phyloP scores from a whole-genome alignment of 768 basidiomycete genomes.

The Pulveroboletus sp. region DNA sequence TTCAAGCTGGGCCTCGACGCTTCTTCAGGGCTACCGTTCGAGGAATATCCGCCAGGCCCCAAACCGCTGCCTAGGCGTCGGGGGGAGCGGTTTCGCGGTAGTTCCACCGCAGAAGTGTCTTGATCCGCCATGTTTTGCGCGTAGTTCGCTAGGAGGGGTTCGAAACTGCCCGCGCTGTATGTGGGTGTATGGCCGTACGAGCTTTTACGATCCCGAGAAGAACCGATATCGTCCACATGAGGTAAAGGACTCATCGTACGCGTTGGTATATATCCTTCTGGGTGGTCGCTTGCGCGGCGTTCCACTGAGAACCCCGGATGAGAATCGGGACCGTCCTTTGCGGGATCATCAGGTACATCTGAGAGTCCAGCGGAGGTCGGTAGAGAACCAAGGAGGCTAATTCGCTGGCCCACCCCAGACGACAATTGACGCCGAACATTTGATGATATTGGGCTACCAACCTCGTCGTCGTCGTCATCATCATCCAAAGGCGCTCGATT shows the following conservation, averaged over 20 bases:
- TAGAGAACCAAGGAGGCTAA: constrained; percentile 21
- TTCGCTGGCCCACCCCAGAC: constrained; percentile 41
- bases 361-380: constrained; percentile 36
- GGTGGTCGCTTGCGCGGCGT: constrained; percentile 11
- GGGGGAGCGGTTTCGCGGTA: constrained; percentile 30
- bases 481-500: constrained; percentile 66
- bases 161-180: constrained; percentile 55
- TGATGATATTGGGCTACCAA: constrained; percentile 22
- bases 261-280: constrained; percentile 44
- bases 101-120: constrained; percentile 16
- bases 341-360: constrained; percentile 19
- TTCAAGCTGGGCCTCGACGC: constrained; percentile 22
- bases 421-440: constrained; percentile 20
- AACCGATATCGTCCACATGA: constrained; percentile 23
- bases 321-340: constrained; percentile 43
- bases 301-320: constrained; percentile 43
- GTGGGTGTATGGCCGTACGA: constrained; percentile 43
- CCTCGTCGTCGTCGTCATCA: constrained; percentile 64
- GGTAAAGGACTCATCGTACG: constrained; percentile 49
- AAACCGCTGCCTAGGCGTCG: constrained; percentile 1
- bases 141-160: constrained; percentile 54
- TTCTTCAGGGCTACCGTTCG: constrained; percentile 26
- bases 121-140: constrained; percentile 27
- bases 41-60: constrained; percentile 6
- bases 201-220: constrained; percentile 29